Evolutionary conservation across 495 filamentous ascomycete species (phyloP).

Genomic region (Xylaria nigripes): DNA sequence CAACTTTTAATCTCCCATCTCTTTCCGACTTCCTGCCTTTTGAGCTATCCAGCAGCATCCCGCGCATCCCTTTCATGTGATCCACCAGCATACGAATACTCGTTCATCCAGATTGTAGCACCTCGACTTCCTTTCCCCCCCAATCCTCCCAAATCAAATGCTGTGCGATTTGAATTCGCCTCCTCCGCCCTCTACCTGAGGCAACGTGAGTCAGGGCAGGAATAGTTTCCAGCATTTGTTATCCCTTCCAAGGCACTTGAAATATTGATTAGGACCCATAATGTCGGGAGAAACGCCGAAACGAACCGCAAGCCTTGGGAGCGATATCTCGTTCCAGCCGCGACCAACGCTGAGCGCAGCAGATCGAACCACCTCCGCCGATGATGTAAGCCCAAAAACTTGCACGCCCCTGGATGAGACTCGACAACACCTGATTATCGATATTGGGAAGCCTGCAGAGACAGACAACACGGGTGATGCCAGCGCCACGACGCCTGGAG

Average conservation of each 20-base stretch:
- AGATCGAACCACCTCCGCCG: not conserved
- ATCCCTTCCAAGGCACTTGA: not conserved
- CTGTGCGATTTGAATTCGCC: slow-evolving; percentile 32
- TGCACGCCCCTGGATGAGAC: slow-evolving; percentile 9
- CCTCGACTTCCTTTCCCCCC: not conserved
- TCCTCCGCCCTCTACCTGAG: slow-evolving; percentile 41
- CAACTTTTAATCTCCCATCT: not conserved
- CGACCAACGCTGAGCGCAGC: slow-evolving; percentile 17
- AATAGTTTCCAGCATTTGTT: slow-evolving; percentile 13
- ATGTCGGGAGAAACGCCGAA: slow-evolving; percentile 24
- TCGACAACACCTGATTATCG: slow-evolving; percentile 7
- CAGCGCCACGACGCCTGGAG: slow-evolving; percentile 25
- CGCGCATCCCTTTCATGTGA: slow-evolving; percentile 8
- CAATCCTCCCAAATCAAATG: slow-evolving; percentile 27
- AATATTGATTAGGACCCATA: not conserved
- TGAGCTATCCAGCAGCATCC: not conserved
- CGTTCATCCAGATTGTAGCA: not conserved
- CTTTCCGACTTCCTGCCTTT: not conserved
- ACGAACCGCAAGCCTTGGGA: slow-evolving; percentile 30
- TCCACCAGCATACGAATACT: not conserved
- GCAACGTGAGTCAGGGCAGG: slow-evolving; percentile 36
- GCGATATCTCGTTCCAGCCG: slow-evolving; percentile 34
- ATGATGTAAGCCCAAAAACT: slow-evolving; percentile 13
- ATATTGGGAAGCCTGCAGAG: slow-evolving; percentile 16
- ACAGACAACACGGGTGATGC: slow-evolving; percentile 24